Conservation (phyloP, 2,329 filamentous ascomycete species). For the Neurospora sp. region DNA sequence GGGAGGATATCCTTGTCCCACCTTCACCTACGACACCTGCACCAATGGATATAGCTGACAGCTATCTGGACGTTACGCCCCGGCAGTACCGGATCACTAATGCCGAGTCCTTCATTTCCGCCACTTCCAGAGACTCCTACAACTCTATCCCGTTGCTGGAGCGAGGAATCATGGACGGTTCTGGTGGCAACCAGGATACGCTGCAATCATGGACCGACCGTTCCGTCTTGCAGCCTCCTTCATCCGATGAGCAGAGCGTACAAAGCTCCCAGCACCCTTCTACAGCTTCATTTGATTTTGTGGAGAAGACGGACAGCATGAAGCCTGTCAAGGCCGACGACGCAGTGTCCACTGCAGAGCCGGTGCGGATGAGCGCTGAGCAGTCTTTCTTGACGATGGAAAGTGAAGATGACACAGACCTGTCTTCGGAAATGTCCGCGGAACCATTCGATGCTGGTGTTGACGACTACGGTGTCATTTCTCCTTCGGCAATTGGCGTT, state of each 20-base stretch:
- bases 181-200: slow-evolving; percentile 27
- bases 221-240: slow-evolving; percentile 41
- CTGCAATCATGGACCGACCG: slow-evolving; percentile 43
- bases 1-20: slow-evolving; percentile 29
- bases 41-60: slow-evolving; percentile 9
- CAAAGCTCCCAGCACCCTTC: slow-evolving; percentile 31
- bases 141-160: slow-evolving; percentile 70
- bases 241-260: slow-evolving; percentile 10
- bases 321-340: slow-evolving; percentile 31
- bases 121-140: slow-evolving; percentile 63
- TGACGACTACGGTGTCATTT: slow-evolving; percentile 14
- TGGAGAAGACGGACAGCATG: slow-evolving; percentile 44
- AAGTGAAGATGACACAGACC: slow-evolving; percentile 43
- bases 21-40: slow-evolving; percentile 21
- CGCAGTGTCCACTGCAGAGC: slow-evolving; percentile 19
- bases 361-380: slow-evolving; percentile 20
- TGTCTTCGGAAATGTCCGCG: slow-evolving; percentile 53
- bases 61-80: slow-evolving; percentile 10
- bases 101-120: slow-evolving; percentile 41
- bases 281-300: slow-evolving; percentile 34
- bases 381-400: slow-evolving; percentile 37
- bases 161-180: slow-evolving; percentile 48
- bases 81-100: slow-evolving; percentile 21
- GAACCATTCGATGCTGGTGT: slow-evolving; percentile 33
- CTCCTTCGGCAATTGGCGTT: slow-evolving; percentile 21